These are phyloP conservation scores for Hypericum androsaemum DNA, from an alignment of 345 rosid genomes.

Conservation along the genomic window DNA sequence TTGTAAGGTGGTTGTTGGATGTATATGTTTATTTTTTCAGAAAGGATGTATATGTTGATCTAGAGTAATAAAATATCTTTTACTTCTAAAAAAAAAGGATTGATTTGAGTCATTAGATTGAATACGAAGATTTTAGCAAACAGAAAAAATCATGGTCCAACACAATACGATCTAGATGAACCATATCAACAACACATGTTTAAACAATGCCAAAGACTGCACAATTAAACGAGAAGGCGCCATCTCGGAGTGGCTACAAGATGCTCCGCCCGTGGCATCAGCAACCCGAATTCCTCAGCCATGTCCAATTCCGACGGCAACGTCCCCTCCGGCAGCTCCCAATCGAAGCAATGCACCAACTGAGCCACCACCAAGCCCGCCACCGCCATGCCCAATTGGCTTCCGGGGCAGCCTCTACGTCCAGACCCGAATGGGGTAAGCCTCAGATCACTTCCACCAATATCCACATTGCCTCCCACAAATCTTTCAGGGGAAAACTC, in stretches of 20 bases:
- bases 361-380: slow-evolving; percentile 63
- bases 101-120: too few relatives aligned
- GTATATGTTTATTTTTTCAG: too few relatives aligned
- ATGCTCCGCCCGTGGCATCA: slow-evolving; percentile 64
- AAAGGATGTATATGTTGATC: too few relatives aligned
- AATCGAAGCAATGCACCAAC: slow-evolving; percentile 59
- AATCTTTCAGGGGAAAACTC: slow-evolving; percentile 65
- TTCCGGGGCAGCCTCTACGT: slow-evolving; percentile 83
- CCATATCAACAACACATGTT: too few relatives aligned
- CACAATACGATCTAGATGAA: too few relatives aligned
- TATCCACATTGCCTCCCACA: slow-evolving; percentile 53
- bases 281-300: slow-evolving; percentile 73
- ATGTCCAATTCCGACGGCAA: slow-evolving; percentile 75
- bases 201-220: too few relatives aligned
- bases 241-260: slow-evolving; percentile 53
- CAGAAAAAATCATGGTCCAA: too few relatives aligned
- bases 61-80: too few relatives aligned
- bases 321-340: slow-evolving; percentile 87
- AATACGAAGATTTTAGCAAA: too few relatives aligned
- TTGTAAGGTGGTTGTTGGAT: too few relatives aligned
- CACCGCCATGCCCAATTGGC: slow-evolving; percentile 76
- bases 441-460: slow-evolving; percentile 64
- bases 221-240: slow-evolving; percentile 19
- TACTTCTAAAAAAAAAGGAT: too few relatives aligned
- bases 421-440: slow-evolving; percentile 93